Evolutionary conservation across 192 early-diverging fungal species (phyloP).

Genomic region (Spizellomyces sp.): DNA sequence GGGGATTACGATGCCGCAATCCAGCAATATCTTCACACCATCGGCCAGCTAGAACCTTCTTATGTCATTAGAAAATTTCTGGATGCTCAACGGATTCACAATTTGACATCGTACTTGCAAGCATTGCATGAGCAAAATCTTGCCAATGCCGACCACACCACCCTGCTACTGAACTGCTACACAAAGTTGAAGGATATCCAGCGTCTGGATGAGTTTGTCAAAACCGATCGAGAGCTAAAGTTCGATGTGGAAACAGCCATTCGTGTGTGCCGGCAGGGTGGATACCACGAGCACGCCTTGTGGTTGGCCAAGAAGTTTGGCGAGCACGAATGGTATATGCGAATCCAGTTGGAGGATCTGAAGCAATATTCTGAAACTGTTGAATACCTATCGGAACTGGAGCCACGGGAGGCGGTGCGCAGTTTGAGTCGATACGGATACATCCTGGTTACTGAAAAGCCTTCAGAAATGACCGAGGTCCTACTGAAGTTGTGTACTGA

Average conservation of each 20-base stretch:
- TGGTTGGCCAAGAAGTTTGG: constrained; percentile 81
- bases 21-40: constrained; percentile 88
- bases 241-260: constrained; percentile 98
- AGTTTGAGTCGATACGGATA: constrained; percentile 45
- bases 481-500: constrained; percentile 46
- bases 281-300: constrained; percentile 91
- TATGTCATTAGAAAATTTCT: constrained; percentile 97
- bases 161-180: constrained; percentile 95
- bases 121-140: constrained; percentile 82
- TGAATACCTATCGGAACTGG: constrained; percentile 64
- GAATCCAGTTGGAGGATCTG: constrained; percentile 89
- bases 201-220: constrained; percentile 86
- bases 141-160: constrained; percentile 95
- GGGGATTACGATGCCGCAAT: constrained; percentile 87
- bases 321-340: constrained; percentile 82
- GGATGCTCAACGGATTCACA: constrained; percentile 91
- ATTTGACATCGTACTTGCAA: constrained; percentile 87
- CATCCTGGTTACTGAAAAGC: constrained; percentile 47
- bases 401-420: constrained; percentile 27
- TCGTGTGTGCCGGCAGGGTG: constrained; percentile 86
- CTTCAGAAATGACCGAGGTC: constrained; percentile 52
- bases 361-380: constrained; percentile 76
- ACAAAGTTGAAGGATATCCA: constrained; percentile 89
- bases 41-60: constrained; percentile 90
- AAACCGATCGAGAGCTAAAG: constrained; percentile 45